Evolutionary conservation across 257 asterid genomes (phyloP), one percentile per base, ranked within the genome.

Genomic region (Asclepias syriaca): DNA sequence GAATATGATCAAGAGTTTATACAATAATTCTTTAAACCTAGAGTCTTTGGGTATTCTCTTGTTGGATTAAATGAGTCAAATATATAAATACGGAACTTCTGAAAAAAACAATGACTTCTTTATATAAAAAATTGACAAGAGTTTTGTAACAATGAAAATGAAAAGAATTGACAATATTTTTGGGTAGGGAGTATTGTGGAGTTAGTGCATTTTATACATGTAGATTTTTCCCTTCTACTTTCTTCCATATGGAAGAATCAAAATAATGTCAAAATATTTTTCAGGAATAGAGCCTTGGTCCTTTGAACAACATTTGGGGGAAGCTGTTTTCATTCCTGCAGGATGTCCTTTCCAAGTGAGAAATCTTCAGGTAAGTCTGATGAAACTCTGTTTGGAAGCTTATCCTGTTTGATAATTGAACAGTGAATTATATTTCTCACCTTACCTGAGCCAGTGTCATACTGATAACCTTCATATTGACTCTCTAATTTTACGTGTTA

Each of bases 261-360:
- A 67, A 32, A 29, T 29, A 15, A 15, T 16, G 43, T 7, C 53
- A 60, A 60, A 56, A 29, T 68, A 19, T 68, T 77, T 75, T 46
- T 55, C 84, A 95, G 99, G 95, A 75, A 87, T 92, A 56, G 99
- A 95, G 79, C 95, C 98, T 8, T 95, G 97, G 99, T 85, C 99
- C 63, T 88, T 89, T 72, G 88, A 90, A 82, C 99, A 95, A 83
- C 89, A 85, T 68, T 59, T 90, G 55, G 99, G 98, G 53, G 95
- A 88, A 79, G 97, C 96, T 80, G 82, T 92, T 71, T 95, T 89
- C 70, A 57, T 95, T 77, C 99, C 99, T 59, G 93, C 98, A 56
- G 99, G 99, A 69, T 87, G 96, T 75, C 97, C 99, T 82, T 88
- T 86, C 86, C 99, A 95, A 89, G 92, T 84, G 59, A 84, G 93